Evolutionary conservation across 768 basidiomycete species (phyloP).

Genomic region (Leccinum subtestaceum): DNA sequence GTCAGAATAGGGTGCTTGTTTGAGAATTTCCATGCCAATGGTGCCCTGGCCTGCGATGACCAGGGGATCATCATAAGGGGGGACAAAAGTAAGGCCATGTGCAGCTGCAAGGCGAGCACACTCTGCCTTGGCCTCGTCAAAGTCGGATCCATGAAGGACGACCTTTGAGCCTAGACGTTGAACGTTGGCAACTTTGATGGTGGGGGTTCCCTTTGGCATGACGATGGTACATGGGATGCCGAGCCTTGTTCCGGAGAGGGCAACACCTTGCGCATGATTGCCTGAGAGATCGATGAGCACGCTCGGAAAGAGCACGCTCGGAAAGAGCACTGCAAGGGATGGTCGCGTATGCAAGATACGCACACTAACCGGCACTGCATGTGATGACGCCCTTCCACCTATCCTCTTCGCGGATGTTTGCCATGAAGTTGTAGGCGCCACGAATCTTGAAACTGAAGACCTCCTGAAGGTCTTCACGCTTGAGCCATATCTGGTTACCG

Average conservation of each 20-base stretch:
- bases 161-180: conserved; percentile 94
- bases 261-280: conserved; percentile 98
- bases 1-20: conserved; percentile 78
- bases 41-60: conserved; percentile 98
- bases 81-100: conserved; percentile 85
- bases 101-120: conserved; percentile 78
- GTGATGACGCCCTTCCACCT: conserved; percentile 97
- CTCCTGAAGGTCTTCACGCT: conserved; percentile 94
- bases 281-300: conserved; percentile 46
- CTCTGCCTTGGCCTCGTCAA: conserved; percentile 94
- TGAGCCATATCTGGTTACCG: conserved; percentile 93
- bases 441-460: conserved; percentile 99
- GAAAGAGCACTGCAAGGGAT: neutral
- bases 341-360: conserved; percentile 35
- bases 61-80: conserved; percentile 95
- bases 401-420: conserved; percentile 79
- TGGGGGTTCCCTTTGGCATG: conserved; percentile 93
- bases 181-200: conserved; percentile 95
- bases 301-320: neutral
- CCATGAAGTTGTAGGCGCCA: conserved; percentile 99
- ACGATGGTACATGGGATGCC: conserved; percentile 97
- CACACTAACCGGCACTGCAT: conserved; percentile 93
- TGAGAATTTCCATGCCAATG: conserved; percentile 89
- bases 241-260: conserved; percentile 85
- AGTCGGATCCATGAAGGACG: conserved; percentile 86